Conservation (phyloP, 306 rosid species). For the Alnus glutinosa region DNA sequence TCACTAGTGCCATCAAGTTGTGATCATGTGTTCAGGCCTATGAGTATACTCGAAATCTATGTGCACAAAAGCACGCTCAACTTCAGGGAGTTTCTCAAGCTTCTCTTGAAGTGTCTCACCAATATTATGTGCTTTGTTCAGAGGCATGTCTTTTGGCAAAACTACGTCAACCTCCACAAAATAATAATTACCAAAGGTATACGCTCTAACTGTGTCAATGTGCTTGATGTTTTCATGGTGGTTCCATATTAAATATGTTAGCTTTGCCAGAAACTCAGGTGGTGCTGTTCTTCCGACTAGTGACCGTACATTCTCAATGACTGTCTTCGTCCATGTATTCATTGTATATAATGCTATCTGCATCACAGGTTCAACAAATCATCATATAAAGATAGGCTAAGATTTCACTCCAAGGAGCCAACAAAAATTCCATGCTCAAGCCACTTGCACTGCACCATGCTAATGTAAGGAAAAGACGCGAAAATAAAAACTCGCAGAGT, state of each 20-base stretch:
- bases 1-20: conserved; percentile 28
- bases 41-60: conserved; percentile 73
- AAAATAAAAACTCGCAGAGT: not conserved
- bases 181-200: conserved; percentile 69
- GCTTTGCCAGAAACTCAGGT: conserved; percentile 70
- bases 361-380: conserved; percentile 24
- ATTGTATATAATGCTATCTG: conserved; percentile 83
- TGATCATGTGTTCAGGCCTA: conserved; percentile 69
- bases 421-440: not conserved
- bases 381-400: not conserved
- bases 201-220: conserved; percentile 85
- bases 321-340: conserved; percentile 68
- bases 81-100: conserved; percentile 68
- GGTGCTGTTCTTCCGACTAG: conserved; percentile 80
- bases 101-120: conserved; percentile 78
- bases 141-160: conserved; percentile 62
- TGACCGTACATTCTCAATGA: conserved; percentile 64
- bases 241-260: conserved; percentile 76
- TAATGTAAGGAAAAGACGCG: not conserved
- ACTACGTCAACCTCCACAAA: conserved; percentile 85
- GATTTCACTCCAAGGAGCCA: not conserved
- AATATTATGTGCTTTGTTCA: conserved; percentile 68
- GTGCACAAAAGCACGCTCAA: conserved; percentile 87
- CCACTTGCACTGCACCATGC: not conserved
- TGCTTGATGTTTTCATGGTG: conserved; percentile 69